phyloP scores from a whole-genome alignment of 2,329 filamentous ascomycete genomes.

The Ceratocystis variospora region DNA sequence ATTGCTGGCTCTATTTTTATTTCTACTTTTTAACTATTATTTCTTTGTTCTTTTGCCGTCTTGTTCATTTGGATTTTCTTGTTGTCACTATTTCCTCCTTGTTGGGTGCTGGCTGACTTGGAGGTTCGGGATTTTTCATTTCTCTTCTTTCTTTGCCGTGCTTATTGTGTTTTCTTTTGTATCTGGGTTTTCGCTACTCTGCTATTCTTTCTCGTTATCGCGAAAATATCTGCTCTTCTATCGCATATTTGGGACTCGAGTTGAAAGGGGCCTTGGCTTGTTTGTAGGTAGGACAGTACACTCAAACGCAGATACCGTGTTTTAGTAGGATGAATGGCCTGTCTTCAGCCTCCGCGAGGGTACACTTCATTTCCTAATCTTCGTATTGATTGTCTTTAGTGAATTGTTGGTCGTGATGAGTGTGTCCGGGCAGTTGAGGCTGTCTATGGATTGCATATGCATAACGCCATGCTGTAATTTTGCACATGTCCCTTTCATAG shows the following conservation, averaged over 20 bases:
- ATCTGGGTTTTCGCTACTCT: background rate
- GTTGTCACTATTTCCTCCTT: background rate
- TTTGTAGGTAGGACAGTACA: background rate
- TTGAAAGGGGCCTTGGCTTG: background rate
- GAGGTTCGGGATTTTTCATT: background rate
- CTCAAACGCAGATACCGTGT: background rate
- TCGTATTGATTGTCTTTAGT: background rate
- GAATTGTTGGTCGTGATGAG: too few relatives aligned
- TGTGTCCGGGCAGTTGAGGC: too few relatives aligned
- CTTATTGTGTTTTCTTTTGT: background rate
- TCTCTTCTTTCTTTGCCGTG: background rate
- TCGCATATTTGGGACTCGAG: background rate
- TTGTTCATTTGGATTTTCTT: background rate
- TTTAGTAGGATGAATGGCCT: background rate
- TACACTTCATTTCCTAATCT: slow-evolving; percentile 3
- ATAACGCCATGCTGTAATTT: too few relatives aligned
- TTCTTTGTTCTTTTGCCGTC: background rate
- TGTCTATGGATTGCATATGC: too few relatives aligned
- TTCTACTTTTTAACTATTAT: background rate
- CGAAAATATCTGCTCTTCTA: background rate
- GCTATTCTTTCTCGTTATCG: background rate
- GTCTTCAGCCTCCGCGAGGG: too few relatives aligned
- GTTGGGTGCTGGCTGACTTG: background rate
- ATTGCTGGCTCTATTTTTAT: background rate
- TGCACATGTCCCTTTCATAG: too few relatives aligned